A percentile compares a stretch with the other conserved stretches of the same genome.
Conservation (phyloP, 2,329 filamentous ascomycete species). For the Paecilomyces fulvus region DNA sequence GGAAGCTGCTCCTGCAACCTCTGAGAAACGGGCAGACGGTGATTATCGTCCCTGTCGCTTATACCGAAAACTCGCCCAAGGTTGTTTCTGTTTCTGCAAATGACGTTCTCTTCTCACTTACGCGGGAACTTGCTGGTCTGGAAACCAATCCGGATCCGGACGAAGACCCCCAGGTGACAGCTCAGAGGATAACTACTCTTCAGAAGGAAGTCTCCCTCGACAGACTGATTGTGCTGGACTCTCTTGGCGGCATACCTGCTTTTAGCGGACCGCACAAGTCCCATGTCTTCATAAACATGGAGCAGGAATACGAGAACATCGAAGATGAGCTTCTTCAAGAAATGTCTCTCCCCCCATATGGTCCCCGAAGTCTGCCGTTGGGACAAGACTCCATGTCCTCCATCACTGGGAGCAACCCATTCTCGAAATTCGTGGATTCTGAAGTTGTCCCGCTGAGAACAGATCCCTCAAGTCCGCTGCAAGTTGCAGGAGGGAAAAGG, state of each 20-base stretch:
- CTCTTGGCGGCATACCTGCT: conserved; percentile 74
- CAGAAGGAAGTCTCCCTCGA: conserved; percentile 60
- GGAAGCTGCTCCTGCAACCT: conserved; percentile 54
- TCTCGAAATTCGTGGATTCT: conserved; percentile 34
- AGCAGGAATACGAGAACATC: conserved; percentile 74
- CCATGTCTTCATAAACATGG: conserved; percentile 85
- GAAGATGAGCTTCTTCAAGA: conserved; percentile 48
- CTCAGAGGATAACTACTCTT: conserved; percentile 30
- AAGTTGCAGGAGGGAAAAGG: conserved; percentile 7
- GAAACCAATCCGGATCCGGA: conserved; percentile 39
- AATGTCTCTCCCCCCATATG: conserved; percentile 10
- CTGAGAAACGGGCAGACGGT: conserved; percentile 61
- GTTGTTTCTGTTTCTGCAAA: conserved; percentile 45
- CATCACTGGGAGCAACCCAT: conserved; percentile 31
- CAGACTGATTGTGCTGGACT: conserved; percentile 80
- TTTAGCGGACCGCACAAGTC: conserved; percentile 50
- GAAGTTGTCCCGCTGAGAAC: conserved; percentile 17
- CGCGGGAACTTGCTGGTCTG: conserved; percentile 64
- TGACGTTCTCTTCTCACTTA: conserved; percentile 67
- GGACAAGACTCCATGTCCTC: conserved; percentile 9
- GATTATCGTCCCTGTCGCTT: conserved; percentile 59
- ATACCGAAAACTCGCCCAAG: conserved; percentile 43
- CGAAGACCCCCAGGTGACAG: conserved; percentile 35
- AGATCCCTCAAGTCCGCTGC: conserved; percentile 6
- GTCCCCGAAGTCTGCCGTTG: conserved; percentile 9